Evolutionary conservation across 176 grass and related monocot species (phyloP).

Genomic region (Bothriochloa decipiens): DNA sequence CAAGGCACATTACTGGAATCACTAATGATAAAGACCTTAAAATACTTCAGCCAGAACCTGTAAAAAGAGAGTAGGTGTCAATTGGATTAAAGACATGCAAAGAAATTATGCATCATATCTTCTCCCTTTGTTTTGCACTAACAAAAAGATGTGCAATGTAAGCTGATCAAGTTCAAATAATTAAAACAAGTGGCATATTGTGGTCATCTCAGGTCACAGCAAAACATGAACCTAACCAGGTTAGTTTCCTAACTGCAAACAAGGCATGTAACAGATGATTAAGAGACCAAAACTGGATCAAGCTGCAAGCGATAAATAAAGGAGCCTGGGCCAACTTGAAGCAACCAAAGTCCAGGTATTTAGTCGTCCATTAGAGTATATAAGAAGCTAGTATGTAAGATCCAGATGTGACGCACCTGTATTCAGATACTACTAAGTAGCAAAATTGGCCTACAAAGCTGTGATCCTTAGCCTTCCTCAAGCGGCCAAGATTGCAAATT

Average conservation of each 20-base stretch:
- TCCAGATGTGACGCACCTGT: background rate
- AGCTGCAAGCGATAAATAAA: background rate
- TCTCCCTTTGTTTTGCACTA: background rate
- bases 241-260: background rate
- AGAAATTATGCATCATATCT: background rate
- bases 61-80: slow-evolving; percentile 5
- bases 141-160: background rate
- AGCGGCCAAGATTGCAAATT: background rate
- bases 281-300: background rate
- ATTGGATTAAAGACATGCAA: background rate
- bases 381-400: slow-evolving; percentile 9
- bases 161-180: background rate
- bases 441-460: background rate
- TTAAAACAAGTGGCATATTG: background rate
- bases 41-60: slow-evolving; percentile 29
- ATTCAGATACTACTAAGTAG: background rate
- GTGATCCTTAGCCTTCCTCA: background rate
- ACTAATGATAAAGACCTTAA: slow-evolving; percentile 24
- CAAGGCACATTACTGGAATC: slow-evolving; percentile 26
- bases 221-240: background rate
- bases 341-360: background rate
- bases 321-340: background rate
- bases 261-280: background rate
- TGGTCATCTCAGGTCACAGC: background rate
- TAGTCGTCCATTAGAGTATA: background rate